Base-by-base conservation (phyloP, 805 yeast genomes). In the Cyberlindnera subsufficiens region DNA sequence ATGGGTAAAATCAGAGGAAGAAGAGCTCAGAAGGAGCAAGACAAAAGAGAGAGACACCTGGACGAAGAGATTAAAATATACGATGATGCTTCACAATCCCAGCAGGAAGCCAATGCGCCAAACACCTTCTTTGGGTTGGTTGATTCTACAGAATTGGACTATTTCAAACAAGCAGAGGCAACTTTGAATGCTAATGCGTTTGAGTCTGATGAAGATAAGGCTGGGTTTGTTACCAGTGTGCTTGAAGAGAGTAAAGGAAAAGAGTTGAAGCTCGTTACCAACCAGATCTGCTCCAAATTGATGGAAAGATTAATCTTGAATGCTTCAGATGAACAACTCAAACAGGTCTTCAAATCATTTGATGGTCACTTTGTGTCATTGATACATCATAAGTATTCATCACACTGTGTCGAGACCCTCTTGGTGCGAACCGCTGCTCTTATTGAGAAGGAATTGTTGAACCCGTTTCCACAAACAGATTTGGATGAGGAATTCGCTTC, bases 201-300 rank as follows among this genome's bases (percentile, higher is more conserved):
- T 57, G 86, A 77, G 16, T 65, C 71, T 15, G 71, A 75, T 4
- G 96, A 86, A 42, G 97, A 90, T 50, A 75, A 81, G 52, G 63
- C 61, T 7, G 82, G 83, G 2, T 89, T 91, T 56, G 80, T 87
- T 27, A 63, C 74, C 3, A 82, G 93, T 53, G 86, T 91, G 2
- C 72, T 90, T 51, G 91, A 83, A 50, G 99, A 93, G 66, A 76
- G 89, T 18, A 71, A 74, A 38, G 96, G 96, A 3, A 89, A 90
- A 55, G 98, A 91, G 63, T 68, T 93, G 52, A 91, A 93, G 63
- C 71, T 91, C 33, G 96, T 86, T 4, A 91, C 96, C 3, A 90
- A 91, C 58, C 97, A 90, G 58, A 88, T 91, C 44, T 89, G 97
- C 62, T 91, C 98, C 19, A 91, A 91, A 60, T 71, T 93, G 45